These are phyloP conservation scores for Themeda triandra DNA, from an alignment of 176 grass and related monocot genomes.

Conservation along the genomic window DNA sequence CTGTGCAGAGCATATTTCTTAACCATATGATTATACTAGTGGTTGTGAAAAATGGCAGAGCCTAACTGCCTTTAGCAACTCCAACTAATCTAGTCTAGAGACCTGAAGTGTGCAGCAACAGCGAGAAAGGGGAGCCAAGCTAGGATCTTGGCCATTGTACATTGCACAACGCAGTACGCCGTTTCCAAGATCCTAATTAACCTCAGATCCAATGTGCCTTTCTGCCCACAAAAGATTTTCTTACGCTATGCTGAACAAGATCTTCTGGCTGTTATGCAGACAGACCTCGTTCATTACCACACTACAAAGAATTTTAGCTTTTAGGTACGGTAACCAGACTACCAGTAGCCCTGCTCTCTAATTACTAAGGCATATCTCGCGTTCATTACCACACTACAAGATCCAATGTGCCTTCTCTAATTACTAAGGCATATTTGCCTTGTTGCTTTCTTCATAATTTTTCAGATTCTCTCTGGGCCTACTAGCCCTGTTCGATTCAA, in stretches of 20 bases:
- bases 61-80: neutral
- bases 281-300: neutral
- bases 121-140: neutral
- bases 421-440: no score
- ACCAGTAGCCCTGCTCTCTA: no score
- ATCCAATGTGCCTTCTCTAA: no score
- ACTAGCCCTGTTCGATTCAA: conserved; percentile 32
- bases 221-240: conserved; percentile 9
- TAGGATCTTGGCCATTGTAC: neutral
- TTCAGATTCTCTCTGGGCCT: no score
- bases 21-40: neutral
- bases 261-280: neutral
- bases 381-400: no score
- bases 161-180: neutral
- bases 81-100: no score
- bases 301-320: neutral
- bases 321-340: no score
- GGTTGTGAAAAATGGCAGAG: neutral
- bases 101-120: neutral
- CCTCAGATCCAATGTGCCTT: conserved; percentile 11
- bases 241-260: conserved; percentile 10
- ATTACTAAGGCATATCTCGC: neutral
- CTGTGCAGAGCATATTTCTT: neutral
- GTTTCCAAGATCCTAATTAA: neutral
- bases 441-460: no score